phyloP scores from a whole-genome alignment of 2,329 filamentous ascomycete genomes.

The Nemania serpens region DNA sequence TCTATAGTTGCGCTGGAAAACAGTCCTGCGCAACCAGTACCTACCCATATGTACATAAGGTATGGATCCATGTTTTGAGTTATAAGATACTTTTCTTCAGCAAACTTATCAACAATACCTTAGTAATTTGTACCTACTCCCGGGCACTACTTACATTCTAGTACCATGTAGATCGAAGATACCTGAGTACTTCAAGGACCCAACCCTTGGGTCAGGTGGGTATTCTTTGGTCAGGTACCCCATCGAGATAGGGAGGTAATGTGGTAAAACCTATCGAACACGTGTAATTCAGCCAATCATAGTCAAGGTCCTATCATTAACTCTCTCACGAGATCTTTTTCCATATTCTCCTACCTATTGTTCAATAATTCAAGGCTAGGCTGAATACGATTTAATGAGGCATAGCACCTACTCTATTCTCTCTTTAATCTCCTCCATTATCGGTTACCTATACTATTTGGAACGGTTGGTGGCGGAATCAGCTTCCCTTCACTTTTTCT shows the following conservation, averaged over 20 bases:
- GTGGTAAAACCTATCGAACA: too few species aligned
- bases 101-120: too few species aligned
- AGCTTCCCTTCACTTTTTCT: background rate
- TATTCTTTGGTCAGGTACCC: background rate
- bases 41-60: too few species aligned
- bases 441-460: constrained; percentile 2
- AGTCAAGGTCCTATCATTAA: background rate
- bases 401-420: constrained; percentile 8
- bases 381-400: constrained; percentile 1
- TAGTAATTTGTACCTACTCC: too few species aligned
- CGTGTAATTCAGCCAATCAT: constrained; percentile 16
- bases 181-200: too few species aligned
- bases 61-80: too few species aligned
- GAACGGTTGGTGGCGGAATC: background rate
- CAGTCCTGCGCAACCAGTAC: too few species aligned
- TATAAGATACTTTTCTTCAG: too few species aligned
- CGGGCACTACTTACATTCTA: too few species aligned
- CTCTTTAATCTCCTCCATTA: background rate
- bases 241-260: background rate
- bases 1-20: too few species aligned
- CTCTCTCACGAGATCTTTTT: constrained; percentile 13
- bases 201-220: too few species aligned
- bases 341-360: constrained; percentile 13
- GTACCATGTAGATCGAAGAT: too few species aligned
- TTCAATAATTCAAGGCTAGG: constrained; percentile 7